phyloP scores from a whole-genome alignment of 108 stramenopile genomes.

The Fragilariopsis cylindrus region DNA sequence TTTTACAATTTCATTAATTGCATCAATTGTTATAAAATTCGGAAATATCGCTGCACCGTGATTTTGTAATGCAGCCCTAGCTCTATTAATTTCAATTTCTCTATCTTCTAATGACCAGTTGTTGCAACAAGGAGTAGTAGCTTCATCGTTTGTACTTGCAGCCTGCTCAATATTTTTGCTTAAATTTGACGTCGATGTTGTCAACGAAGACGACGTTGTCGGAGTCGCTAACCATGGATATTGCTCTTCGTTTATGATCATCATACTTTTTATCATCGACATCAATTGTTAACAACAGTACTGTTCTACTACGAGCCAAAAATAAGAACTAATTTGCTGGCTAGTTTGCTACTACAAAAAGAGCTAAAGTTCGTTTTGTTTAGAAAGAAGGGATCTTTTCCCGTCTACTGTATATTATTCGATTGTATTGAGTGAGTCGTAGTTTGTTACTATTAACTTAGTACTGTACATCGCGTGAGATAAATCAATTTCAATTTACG shows the following conservation, averaged over 20 bases:
- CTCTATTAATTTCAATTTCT: background rate
- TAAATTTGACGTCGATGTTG: slow-evolving; percentile 12
- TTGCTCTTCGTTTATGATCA: slow-evolving; percentile 43
- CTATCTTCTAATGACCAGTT: background rate
- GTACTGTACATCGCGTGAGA: no score
- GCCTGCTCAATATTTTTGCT: slow-evolving; percentile 5
- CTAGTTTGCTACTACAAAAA: background rate
- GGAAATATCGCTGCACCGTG: slow-evolving; percentile 35
- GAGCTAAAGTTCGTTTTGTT: background rate
- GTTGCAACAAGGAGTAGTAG: background rate
- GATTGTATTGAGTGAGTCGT: background rate
- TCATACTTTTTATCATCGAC: background rate
- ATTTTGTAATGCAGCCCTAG: background rate
- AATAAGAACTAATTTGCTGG: background rate
- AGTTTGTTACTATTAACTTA: no score
- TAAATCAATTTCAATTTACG: no score
- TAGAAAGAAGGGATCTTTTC: background rate
- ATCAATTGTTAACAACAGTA: no score
- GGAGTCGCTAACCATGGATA: slow-evolving; percentile 44
- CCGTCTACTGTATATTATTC: background rate
- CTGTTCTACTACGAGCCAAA: background rate
- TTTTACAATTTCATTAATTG: slow-evolving; percentile 10
- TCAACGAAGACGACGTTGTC: background rate
- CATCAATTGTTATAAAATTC: slow-evolving; percentile 29
- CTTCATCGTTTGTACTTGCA: background rate